Conservation (phyloP, 805 yeast genomes). For the Helenozyma rhizophorensis region DNA sequence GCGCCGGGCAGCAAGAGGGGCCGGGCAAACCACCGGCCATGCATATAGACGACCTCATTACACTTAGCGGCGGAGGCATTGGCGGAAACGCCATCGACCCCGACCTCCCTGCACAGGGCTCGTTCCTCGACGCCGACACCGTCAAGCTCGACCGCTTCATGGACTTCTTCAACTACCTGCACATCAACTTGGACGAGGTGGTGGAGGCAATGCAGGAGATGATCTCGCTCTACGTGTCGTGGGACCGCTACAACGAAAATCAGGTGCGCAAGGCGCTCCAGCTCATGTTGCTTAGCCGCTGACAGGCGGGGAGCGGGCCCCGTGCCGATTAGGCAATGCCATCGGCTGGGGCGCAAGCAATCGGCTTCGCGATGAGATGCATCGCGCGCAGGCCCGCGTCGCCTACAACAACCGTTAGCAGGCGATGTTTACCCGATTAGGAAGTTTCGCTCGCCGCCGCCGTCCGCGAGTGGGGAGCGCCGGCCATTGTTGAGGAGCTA, state of each 20-base stretch:
- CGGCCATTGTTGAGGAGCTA: too few relatives aligned
- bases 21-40: constrained; percentile 15
- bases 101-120: constrained; percentile 19
- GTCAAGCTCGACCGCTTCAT: constrained; percentile 53
- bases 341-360: too few relatives aligned
- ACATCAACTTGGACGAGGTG: constrained; percentile 71
- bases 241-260: constrained; percentile 82
- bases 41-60: constrained; percentile 37
- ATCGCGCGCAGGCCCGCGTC: too few relatives aligned
- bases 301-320: too few relatives aligned
- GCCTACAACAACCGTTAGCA: too few relatives aligned
- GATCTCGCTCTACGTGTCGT: constrained; percentile 72
- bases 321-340: too few relatives aligned
- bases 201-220: constrained; percentile 83
- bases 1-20: constrained; percentile 13
- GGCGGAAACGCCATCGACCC: constrained; percentile 3
- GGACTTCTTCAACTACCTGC: constrained; percentile 67
- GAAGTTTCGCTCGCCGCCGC: too few relatives aligned
- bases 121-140: constrained; percentile 32
- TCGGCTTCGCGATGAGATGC: too few relatives aligned
- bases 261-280: constrained; percentile 48
- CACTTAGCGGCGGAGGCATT: constrained; percentile 12
- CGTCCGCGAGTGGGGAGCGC: too few relatives aligned
- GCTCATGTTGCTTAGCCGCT: constrained; percentile 32
- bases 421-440: too few relatives aligned